Conservation (phyloP, 1,284 basidiomycete species). For the Malassezia japonica region DNA sequence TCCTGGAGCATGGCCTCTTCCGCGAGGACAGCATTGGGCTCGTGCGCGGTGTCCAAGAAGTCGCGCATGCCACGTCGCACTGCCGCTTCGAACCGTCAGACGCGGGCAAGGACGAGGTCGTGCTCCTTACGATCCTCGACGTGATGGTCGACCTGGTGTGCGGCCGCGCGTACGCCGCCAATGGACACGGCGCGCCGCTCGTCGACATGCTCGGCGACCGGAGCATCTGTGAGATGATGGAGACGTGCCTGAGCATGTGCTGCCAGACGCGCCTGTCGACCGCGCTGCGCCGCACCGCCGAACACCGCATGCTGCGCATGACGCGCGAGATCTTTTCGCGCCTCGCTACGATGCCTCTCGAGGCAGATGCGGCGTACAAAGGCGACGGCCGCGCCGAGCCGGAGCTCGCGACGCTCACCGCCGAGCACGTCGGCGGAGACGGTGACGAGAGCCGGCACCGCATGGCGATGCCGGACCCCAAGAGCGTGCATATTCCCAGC, state of each 20-base stretch:
- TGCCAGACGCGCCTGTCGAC: conserved; percentile 91
- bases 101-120: conserved; percentile 73
- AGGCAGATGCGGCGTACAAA: conserved; percentile 35
- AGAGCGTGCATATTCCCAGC: conserved; percentile 41
- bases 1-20: conserved; percentile 71
- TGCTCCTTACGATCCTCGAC: conserved; percentile 79
- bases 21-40: conserved; percentile 48
- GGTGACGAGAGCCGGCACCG: conserved; percentile 25
- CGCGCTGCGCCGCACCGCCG: conserved; percentile 79
- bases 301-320: conserved; percentile 81
- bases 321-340: conserved; percentile 71
- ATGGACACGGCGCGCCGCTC: conserved; percentile 8
- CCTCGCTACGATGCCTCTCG: conserved; percentile 56
- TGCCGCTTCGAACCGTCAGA: conserved; percentile 98
- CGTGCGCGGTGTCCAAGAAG: conserved; percentile 61
- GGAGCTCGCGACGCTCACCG: conserved; percentile 35
- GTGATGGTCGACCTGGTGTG: conserved; percentile 70
- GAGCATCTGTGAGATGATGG: conserved; percentile 94
- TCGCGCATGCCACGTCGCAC: conserved; percentile 80
- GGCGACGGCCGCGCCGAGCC: conserved; percentile 23
- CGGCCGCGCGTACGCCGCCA: conserved; percentile 52
- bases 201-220: conserved; percentile 58
- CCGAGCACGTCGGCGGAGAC: conserved; percentile 28
- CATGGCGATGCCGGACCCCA: conserved; percentile 49
- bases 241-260: conserved; percentile 91